A percentile compares a stretch with the other conserved stretches of the same genome.
Conservation (phyloP, 257 asterid species). For the Primulina eburnea region DNA sequence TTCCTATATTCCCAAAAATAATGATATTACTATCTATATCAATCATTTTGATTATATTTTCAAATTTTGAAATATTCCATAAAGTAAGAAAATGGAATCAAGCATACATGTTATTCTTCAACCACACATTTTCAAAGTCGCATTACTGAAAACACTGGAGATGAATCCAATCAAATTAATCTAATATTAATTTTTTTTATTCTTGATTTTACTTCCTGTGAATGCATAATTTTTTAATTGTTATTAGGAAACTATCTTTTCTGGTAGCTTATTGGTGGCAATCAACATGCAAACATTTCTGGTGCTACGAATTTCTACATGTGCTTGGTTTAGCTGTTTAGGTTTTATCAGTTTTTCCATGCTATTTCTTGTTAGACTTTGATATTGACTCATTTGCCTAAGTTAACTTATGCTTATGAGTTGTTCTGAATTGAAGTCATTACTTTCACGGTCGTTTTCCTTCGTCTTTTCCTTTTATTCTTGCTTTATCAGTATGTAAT, state of each 20-base stretch:
- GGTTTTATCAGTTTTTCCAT: not conserved
- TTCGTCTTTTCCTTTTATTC: not conserved
- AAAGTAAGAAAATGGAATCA: not conserved
- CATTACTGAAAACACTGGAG: not conserved
- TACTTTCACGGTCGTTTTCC: not conserved
- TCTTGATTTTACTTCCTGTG: not conserved
- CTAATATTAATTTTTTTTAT: too few species aligned
- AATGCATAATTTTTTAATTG: not conserved
- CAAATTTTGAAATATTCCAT: not conserved
- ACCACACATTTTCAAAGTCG: not conserved
- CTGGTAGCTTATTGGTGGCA: not conserved
- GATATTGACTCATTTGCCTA: not conserved
- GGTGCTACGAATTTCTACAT: not conserved
- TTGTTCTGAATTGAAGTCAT: not conserved
- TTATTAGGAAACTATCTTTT: not conserved
- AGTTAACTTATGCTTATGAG: not conserved
- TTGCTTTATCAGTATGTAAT: constrained; percentile 19
- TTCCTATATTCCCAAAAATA: too few species aligned
- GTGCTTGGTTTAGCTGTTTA: not conserved
- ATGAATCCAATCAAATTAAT: not conserved
- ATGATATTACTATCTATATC: not conserved
- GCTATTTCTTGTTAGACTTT: not conserved
- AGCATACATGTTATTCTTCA: not conserved
- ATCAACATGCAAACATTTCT: not conserved
- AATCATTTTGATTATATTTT: too few species aligned